These are phyloP conservation scores for Phytophthora hybrid DNA, from an alignment of 352 stramenopile genomes.

Conservation along the genomic window DNA sequence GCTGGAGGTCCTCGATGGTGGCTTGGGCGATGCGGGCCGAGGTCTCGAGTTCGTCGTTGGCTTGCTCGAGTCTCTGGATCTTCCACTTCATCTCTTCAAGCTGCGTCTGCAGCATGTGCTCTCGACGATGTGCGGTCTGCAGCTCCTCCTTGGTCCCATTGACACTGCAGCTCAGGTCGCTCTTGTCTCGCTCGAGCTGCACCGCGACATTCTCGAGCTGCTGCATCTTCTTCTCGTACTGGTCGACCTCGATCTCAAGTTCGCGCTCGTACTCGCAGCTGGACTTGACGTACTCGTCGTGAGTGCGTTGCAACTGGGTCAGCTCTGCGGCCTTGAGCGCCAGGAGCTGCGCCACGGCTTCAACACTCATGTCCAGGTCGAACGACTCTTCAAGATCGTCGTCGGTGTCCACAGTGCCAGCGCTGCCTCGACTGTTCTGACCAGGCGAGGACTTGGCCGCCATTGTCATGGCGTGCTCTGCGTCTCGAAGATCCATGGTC, in stretches of 20 bases:
- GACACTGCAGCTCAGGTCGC: conserved; percentile 18
- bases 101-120: conserved; percentile 48
- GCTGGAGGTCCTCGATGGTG: conserved; percentile 67
- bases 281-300: conserved; percentile 80
- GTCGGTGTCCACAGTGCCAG: conserved; percentile 21
- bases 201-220: conserved; percentile 30
- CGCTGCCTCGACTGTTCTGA: conserved; percentile 19
- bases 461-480: conserved; percentile 17
- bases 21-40: conserved; percentile 65
- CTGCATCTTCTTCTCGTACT: conserved; percentile 54
- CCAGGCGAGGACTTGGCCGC: conserved; percentile 20
- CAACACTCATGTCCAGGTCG: conserved; percentile 15
- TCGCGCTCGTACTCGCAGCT: conserved; percentile 83
- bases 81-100: conserved; percentile 67
- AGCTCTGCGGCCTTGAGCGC: conserved; percentile 50
- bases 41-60: conserved; percentile 78
- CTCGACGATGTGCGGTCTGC: conserved; percentile 28
- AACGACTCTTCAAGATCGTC: conserved; percentile 33
- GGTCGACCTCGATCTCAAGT: conserved; percentile 68
- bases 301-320: conserved; percentile 57
- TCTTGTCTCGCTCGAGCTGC: conserved; percentile 47
- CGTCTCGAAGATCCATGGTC: conserved; percentile 26
- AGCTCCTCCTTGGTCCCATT: conserved; percentile 40
- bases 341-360: conserved; percentile 31
- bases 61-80: conserved; percentile 74